These are phyloP conservation scores for Neonothopanus nambi DNA, from an alignment of 1,284 basidiomycete species.

Conservation along the genomic window DNA sequence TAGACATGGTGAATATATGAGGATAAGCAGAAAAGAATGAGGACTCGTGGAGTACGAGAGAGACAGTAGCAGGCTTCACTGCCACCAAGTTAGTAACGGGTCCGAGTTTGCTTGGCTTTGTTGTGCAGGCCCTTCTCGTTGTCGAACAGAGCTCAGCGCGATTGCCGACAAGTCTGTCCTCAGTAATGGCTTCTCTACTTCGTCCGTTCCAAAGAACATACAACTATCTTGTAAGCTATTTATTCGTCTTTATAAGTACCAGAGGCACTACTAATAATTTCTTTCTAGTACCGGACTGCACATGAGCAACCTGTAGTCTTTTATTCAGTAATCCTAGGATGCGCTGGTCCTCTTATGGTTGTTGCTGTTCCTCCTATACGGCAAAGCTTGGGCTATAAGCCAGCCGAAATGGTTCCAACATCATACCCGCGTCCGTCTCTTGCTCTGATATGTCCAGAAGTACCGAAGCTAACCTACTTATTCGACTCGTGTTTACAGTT, in stretches of 20 bases:
- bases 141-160: neutral
- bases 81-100: neutral
- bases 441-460: neutral
- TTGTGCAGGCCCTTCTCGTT: neutral
- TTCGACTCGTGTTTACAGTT: conserved; percentile 21
- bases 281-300: conserved; percentile 66
- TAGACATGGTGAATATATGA: conserved; percentile 47
- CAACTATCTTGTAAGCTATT: conserved; percentile 13
- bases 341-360: conserved; percentile 76
- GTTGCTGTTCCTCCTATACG: conserved; percentile 81
- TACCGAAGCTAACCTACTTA: neutral
- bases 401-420: conserved; percentile 75
- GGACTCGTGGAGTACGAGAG: conserved; percentile 2
- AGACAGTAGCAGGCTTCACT: neutral
- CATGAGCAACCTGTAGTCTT: conserved; percentile 94
- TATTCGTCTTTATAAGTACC: neutral
- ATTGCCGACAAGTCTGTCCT: neutral
- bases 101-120: neutral
- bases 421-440: conserved; percentile 82
- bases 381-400: conserved; percentile 71
- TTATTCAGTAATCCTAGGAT: conserved; percentile 80
- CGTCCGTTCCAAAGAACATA: conserved; percentile 14
- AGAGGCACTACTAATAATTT: neutral
- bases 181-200: conserved; percentile 15
- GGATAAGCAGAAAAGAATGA: conserved; percentile 6